These are phyloP conservation scores for Aureobasidium sp. DNA, from an alignment of 2,329 filamentous ascomycete genomes.

Conservation along the genomic window DNA sequence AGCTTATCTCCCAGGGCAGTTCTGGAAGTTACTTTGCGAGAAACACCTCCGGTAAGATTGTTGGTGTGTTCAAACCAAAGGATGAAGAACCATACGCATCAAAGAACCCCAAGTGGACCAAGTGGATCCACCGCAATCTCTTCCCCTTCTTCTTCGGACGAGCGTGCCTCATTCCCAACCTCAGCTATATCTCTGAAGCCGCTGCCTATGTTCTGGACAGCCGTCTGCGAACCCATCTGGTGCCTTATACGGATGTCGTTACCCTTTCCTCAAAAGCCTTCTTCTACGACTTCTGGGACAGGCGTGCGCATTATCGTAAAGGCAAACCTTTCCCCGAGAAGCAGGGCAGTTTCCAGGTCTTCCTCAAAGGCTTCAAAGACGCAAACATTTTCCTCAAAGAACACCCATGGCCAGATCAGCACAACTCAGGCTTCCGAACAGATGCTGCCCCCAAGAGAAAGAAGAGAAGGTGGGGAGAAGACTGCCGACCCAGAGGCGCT, in stretches of 20 bases:
- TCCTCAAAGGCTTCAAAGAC: constrained; percentile 93
- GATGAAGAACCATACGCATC: constrained; percentile 97
- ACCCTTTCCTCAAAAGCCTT: constrained; percentile 93
- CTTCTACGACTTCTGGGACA: constrained; percentile 96
- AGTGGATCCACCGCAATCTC: constrained; percentile 96
- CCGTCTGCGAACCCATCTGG: constrained; percentile 82
- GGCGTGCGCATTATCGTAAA: constrained; percentile 78
- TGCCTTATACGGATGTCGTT: constrained; percentile 94
- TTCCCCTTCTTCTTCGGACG: constrained; percentile 97
- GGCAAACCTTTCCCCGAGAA: constrained; percentile 83
- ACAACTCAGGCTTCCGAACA: constrained; percentile 60
- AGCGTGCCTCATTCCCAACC: constrained; percentile 90
- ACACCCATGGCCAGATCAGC: constrained; percentile 94
- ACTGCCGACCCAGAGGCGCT: constrained; percentile 60
- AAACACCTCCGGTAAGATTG: constrained; percentile 84
- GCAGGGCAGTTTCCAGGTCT: constrained; percentile 93
- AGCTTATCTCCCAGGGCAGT: constrained; percentile 93
- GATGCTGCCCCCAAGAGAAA: constrained; percentile 61
- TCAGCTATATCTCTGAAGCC: constrained; percentile 96
- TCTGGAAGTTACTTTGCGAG: constrained; percentile 97
- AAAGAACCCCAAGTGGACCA: constrained; percentile 98
- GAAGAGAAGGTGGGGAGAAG: constrained; percentile 67
- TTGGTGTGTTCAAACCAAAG: constrained; percentile 98
- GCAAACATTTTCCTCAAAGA: constrained; percentile 92
- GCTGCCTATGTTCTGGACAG: constrained; percentile 92